Conservation (phyloP, 2,329 filamentous ascomycete species). For the Diaporthe vaccinii region DNA sequence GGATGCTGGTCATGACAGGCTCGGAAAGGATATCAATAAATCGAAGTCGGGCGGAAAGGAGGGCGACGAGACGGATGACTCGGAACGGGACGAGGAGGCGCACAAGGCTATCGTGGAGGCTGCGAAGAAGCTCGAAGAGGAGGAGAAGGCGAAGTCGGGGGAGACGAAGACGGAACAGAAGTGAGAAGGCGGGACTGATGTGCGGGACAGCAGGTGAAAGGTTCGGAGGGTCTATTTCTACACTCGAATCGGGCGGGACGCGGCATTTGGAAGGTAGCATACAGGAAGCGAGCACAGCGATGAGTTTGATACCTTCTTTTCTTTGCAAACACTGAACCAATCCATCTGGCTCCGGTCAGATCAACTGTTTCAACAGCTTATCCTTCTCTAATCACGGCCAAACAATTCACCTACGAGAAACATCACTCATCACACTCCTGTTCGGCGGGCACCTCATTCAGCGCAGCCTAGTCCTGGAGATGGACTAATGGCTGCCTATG, state of each 20-base stretch:
- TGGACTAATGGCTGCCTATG: too few species aligned
- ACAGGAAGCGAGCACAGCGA: slow-evolving; percentile 29
- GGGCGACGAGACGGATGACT: background rate
- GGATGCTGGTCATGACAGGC: slow-evolving; percentile 24
- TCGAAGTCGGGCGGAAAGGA: background rate
- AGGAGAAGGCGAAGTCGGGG: background rate
- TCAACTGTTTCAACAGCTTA: too few species aligned
- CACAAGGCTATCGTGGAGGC: slow-evolving; percentile 37
- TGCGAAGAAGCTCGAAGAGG: slow-evolving; percentile 35
- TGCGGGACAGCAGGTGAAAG: background rate
- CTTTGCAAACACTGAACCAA: too few species aligned
- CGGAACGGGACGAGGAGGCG: slow-evolving; percentile 17
- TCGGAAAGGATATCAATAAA: slow-evolving; percentile 9
- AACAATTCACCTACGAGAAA: too few species aligned
- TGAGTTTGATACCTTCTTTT: background rate
- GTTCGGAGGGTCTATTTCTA: background rate
- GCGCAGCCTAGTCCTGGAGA: too few species aligned
- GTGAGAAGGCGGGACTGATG: background rate
- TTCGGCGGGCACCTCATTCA: too few species aligned
- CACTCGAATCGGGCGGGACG: background rate
- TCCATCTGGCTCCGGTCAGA: too few species aligned
- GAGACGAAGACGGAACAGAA: background rate
- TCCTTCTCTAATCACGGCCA: too few species aligned
- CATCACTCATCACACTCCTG: too few species aligned
- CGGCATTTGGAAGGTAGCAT: slow-evolving; percentile 3